Conservation (phyloP, 371 early-diverging fungal genomes). For the Batkoa obscura region DNA sequence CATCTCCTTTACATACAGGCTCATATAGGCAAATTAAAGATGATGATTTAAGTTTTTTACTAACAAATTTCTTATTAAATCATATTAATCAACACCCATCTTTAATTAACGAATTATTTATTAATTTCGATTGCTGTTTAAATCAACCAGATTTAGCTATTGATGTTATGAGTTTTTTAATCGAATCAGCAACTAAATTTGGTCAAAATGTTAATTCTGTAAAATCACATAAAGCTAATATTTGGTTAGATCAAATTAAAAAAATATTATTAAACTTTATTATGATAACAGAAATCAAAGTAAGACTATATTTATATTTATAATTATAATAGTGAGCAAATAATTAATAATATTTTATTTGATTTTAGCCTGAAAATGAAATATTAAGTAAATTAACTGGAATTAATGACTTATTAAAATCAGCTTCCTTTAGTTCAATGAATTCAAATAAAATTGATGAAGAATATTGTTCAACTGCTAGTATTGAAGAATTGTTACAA, state of each 20-base stretch:
- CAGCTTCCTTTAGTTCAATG: too few relatives aligned
- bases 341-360: too few relatives aligned
- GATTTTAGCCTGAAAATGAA: neutral
- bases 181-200: neutral
- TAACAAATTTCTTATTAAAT: slow-evolving; percentile 10
- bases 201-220: neutral
- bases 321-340: too few relatives aligned
- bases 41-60: slow-evolving; percentile 7
- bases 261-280: slow-evolving; percentile 25
- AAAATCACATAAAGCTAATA: neutral
- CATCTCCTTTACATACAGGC: slow-evolving; percentile 8
- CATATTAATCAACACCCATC: slow-evolving; percentile 38
- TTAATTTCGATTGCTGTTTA: slow-evolving; percentile 74
- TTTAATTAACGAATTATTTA: slow-evolving; percentile 74
- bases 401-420: too few relatives aligned
- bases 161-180: neutral
- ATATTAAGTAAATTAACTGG: neutral
- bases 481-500: slow-evolving; percentile 62
- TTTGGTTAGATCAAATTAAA: slow-evolving; percentile 37
- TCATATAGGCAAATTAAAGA: slow-evolving; percentile 9
- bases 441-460: slow-evolving; percentile 12
- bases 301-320: neutral
- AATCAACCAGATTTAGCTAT: slow-evolving; percentile 2
- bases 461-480: slow-evolving; percentile 61
- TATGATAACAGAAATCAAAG: neutral